Evolutionary conservation across 495 filamentous ascomycete genomes (phyloP), one percentile per base, ranked within the genome.

Genomic region (Daldinia caldariorum): DNA sequence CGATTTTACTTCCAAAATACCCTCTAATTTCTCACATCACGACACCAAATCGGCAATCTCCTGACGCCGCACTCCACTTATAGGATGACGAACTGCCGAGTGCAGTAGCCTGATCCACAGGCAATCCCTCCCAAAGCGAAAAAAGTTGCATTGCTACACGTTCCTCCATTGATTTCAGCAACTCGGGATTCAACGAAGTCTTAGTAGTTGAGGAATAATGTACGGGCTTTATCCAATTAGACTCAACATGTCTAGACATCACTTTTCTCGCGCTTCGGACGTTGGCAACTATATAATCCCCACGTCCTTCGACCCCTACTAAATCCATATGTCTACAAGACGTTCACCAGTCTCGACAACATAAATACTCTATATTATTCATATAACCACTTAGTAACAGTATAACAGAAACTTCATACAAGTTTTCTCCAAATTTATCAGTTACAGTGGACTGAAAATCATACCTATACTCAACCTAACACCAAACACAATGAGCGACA

Each of bases 51-150:
- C 61, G 61, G 53, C 2, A 57, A 32, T 58, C 45, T 53, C 62
- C 58, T 71, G 58, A 56, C 41, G 45, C 38, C 41, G 56, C n/a
- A 54, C 37, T 62, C 41, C 56, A 35, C 62, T 29, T 49, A 50
- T 62, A 35, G 51, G 57, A 41, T 58, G 66, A 69, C 54, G 58
- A 71, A 71, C 68, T 71, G 63, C 68, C 68, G 68, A 71, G 57
- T 50, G 2, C 13, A 55, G 61, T 62, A 63, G 53, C 62, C 29
- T 57, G 68, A 66, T 71, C 62, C 68, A 61, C 68, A 58, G 61
- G 14, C 45, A 56, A 61, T 60, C 43, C 26, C 26, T 22, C 13
- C 47, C 10, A 18, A 51, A 31, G 47, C 20, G 47, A 20, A 31
- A 50, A 22, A 51, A 26, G 1, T 26, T 26, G 26, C 20, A 51